Conservation (phyloP, 2,329 filamentous ascomycete genomes). For the Fusarium falciforme region DNA sequence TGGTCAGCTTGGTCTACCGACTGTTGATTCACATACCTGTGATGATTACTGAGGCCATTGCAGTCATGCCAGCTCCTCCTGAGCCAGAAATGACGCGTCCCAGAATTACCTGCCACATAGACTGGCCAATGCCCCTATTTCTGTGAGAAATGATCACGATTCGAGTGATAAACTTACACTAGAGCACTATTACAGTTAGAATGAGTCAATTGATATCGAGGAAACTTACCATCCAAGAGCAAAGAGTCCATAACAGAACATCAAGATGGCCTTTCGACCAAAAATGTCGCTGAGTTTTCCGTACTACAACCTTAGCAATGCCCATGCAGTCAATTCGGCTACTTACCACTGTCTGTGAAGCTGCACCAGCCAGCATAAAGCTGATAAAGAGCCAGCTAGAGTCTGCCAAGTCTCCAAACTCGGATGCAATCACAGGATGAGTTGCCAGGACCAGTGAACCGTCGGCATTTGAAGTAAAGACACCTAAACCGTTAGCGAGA, state of each 20-base stretch:
- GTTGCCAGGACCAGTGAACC: slow-evolving; percentile 74
- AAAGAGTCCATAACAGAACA: slow-evolving; percentile 45
- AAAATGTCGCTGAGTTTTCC: slow-evolving; percentile 47
- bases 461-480: slow-evolving; percentile 75
- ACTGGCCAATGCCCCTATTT: slow-evolving; percentile 53
- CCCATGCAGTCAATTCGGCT: not conserved
- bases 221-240: slow-evolving; percentile 51
- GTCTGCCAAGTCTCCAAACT: slow-evolving; percentile 66
- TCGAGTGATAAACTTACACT: slow-evolving; percentile 20
- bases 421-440: slow-evolving; percentile 70
- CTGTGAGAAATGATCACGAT: not conserved
- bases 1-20: not conserved
- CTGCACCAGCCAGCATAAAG: slow-evolving; percentile 47
- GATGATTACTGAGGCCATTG: slow-evolving; percentile 63
- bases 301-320: slow-evolving; percentile 31
- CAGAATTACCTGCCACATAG: slow-evolving; percentile 61
- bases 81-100: slow-evolving; percentile 64
- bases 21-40: slow-evolving; percentile 51
- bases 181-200: slow-evolving; percentile 16
- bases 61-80: slow-evolving; percentile 63
- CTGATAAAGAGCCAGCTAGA: slow-evolving; percentile 57
- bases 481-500: slow-evolving; percentile 42
- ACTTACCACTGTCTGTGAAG: slow-evolving; percentile 56
- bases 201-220: too few relatives aligned
- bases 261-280: slow-evolving; percentile 41